Percentiles rank a stretch among this genome's conserved stretches.
These are phyloP conservation scores for Effrenium voratum DNA, from an alignment of 73 alveolate species.

Conservation along the genomic window DNA sequence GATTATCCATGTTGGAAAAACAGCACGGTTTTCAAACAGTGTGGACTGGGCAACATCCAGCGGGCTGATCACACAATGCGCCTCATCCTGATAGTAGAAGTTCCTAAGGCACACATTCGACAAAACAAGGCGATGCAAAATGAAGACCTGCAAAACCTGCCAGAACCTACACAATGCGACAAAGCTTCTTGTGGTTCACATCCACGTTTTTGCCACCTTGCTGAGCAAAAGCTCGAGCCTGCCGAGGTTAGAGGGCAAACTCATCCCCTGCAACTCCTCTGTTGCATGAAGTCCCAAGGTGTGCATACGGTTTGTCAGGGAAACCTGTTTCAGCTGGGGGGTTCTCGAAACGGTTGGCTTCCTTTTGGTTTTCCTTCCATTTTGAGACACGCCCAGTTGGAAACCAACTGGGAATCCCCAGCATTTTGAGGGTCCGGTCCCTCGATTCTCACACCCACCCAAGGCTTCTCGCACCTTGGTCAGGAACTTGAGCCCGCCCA, in stretches of 20 bases:
- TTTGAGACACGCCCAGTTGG: no score
- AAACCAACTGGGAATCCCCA: no score
- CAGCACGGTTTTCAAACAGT: no score
- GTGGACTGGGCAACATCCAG: neutral
- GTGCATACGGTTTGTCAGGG: no score
- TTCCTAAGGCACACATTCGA: slow-evolving; percentile 10
- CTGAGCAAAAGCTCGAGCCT: slow-evolving; percentile 74
- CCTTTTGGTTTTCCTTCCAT: no score
- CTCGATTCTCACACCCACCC: no score
- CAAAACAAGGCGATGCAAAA: neutral
- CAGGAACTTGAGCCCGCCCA: slow-evolving; percentile 40
- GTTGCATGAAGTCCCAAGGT: no score
- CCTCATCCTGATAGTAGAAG: slow-evolving; percentile 67
- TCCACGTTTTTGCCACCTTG: slow-evolving; percentile 34
- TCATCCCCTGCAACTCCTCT: no score
- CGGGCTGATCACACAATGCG: neutral
- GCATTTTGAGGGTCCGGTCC: no score
- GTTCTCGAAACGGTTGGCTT: no score
- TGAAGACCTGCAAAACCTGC: neutral
- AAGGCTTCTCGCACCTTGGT: slow-evolving; percentile 24
- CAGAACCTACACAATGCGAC: neutral
- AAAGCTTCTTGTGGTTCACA: slow-evolving; percentile 21
- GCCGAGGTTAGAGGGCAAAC: neutral
- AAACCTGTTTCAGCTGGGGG: no score
- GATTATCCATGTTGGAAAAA: no score